These are phyloP conservation scores for Ocimum tenuiflorum DNA, from an alignment of 257 asterid genomes.

Conservation along the genomic window DNA sequence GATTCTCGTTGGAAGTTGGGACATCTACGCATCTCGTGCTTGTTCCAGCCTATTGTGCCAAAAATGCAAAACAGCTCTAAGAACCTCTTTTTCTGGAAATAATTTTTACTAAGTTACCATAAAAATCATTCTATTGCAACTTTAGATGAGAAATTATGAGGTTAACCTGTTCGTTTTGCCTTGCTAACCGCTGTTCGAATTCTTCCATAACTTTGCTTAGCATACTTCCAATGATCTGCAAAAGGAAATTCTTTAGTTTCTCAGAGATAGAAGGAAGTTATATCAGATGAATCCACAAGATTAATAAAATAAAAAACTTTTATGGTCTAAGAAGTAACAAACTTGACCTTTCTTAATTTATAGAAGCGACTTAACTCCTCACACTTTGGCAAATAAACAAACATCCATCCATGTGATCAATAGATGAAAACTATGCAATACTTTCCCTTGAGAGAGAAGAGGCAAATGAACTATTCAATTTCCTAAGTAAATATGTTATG, in stretches of 20 bases:
- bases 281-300: no score
- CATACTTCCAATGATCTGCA: constrained; percentile 74
- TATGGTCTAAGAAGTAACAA: background rate
- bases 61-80: constrained; percentile 1
- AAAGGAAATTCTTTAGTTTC: constrained; percentile 14
- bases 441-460: background rate
- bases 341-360: background rate
- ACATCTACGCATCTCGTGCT: constrained; percentile 20
- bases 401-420: background rate
- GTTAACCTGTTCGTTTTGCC: constrained; percentile 48
- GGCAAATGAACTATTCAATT: background rate
- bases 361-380: background rate
- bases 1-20: constrained; percentile 17
- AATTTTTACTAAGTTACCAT: background rate
- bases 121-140: background rate
- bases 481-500: no score
- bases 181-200: constrained; percentile 44
- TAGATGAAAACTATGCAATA: background rate
- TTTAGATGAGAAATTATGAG: background rate
- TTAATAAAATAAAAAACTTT: background rate
- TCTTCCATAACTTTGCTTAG: constrained; percentile 67
- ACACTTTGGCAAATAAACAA: background rate
- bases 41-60: constrained; percentile 31
- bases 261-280: background rate
- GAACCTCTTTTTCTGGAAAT: background rate